phyloP scores from a whole-genome alignment of 352 stramenopile species.

The Pythium vanterpoolii region DNA sequence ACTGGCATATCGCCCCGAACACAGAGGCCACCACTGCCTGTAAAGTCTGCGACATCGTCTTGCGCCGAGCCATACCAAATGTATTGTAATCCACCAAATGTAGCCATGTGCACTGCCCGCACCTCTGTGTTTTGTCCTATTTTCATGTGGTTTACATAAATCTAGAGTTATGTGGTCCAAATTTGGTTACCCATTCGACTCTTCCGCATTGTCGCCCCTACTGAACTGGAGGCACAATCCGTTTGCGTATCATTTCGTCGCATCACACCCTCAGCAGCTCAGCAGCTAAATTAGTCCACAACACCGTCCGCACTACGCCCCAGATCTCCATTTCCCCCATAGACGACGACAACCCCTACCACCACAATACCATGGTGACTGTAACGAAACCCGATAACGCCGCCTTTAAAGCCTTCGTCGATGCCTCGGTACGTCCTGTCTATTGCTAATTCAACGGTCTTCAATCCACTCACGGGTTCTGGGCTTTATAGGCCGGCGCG shows the following conservation, averaged over 20 bases:
- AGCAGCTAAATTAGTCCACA: not conserved
- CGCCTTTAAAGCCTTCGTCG: conserved; percentile 74
- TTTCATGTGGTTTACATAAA: too few relatives aligned
- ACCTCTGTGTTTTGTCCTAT: too few relatives aligned
- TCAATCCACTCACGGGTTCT: not conserved
- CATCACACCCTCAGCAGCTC: not conserved
- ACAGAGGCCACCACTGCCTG: too few relatives aligned
- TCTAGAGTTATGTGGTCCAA: too few relatives aligned
- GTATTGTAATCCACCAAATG: too few relatives aligned
- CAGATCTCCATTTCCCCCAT: not conserved
- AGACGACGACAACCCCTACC: not conserved
- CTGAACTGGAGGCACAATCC: too few relatives aligned
- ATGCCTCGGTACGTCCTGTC: conserved; percentile 49
- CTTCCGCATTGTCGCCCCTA: too few relatives aligned
- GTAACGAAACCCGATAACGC: conserved; percentile 19
- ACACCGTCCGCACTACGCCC: not conserved
- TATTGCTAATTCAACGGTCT: not conserved
- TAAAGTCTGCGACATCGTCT: too few relatives aligned
- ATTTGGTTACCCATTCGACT: too few relatives aligned
- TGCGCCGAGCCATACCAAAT: too few relatives aligned
- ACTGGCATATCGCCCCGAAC: too few relatives aligned
- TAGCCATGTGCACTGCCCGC: too few relatives aligned
- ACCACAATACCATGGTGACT: not conserved
- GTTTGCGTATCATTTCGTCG: conserved; percentile 19
- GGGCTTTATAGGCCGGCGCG: conserved; percentile 44